Evolutionary conservation across 2,329 filamentous ascomycete genomes (phyloP).

Genomic region (Clonostachys byssicola): DNA sequence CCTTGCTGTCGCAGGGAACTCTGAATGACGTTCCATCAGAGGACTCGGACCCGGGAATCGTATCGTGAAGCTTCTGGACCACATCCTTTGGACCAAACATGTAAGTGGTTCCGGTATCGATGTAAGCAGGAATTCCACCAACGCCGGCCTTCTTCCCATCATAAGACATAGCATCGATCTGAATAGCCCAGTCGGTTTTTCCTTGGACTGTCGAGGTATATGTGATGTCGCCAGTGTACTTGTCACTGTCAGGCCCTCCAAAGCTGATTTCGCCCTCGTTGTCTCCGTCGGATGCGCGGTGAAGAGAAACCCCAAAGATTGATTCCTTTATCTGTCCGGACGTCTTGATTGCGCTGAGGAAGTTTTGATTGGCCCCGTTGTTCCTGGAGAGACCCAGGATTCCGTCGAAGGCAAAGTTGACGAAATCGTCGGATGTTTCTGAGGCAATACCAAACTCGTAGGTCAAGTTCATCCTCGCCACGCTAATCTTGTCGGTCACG

Average conservation of each 20-base stretch:
- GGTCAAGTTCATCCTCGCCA: slow-evolving; percentile 61
- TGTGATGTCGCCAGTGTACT: slow-evolving; percentile 63
- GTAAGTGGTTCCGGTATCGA: slow-evolving; percentile 82
- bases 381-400: slow-evolving; percentile 75
- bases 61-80: slow-evolving; percentile 61
- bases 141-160: slow-evolving; percentile 55
- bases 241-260: slow-evolving; percentile 62
- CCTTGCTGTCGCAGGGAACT: slow-evolving; percentile 66
- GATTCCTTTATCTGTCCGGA: slow-evolving; percentile 56
- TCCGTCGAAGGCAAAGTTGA: slow-evolving; percentile 78
- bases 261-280: slow-evolving; percentile 77
- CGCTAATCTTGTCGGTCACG: slow-evolving; percentile 60
- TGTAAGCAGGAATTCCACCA: slow-evolving; percentile 58
- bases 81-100: slow-evolving; percentile 67
- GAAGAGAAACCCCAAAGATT: slow-evolving; percentile 68
- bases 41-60: slow-evolving; percentile 58
- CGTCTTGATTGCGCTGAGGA: slow-evolving; percentile 58
- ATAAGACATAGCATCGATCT: slow-evolving; percentile 61
- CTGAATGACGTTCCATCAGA: slow-evolving; percentile 60
- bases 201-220: slow-evolving; percentile 46
- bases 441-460: slow-evolving; percentile 71
- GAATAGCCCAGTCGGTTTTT: slow-evolving; percentile 67
- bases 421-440: slow-evolving; percentile 69
- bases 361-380: slow-evolving; percentile 55
- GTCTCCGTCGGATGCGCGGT: slow-evolving; percentile 57